Conservation (phyloP, 2,329 filamentous ascomycete species). For the Fusarium sp. region DNA sequence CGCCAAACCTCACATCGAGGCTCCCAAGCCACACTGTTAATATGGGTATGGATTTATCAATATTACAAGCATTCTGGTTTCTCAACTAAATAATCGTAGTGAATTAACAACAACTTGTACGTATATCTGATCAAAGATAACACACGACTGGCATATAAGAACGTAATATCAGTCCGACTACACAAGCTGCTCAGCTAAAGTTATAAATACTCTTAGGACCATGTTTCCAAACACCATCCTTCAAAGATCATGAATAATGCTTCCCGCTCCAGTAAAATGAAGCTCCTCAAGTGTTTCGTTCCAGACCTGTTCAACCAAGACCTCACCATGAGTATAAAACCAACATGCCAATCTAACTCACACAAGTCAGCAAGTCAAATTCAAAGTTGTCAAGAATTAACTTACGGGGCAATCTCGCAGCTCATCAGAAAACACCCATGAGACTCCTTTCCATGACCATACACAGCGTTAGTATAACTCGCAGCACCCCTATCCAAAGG, state of each 20-base stretch:
- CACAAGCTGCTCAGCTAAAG: no score
- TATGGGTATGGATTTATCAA: no score
- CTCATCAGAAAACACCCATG: slow-evolving; percentile 66
- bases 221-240: no score
- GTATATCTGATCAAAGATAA: no score
- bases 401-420: slow-evolving; percentile 53
- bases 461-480: slow-evolving; percentile 62
- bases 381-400: neutral
- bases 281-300: slow-evolving; percentile 35
- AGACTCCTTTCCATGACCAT: slow-evolving; percentile 61
- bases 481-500: slow-evolving; percentile 58
- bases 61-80: no score
- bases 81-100: no score
- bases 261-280: slow-evolving; percentile 2
- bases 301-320: slow-evolving; percentile 34
- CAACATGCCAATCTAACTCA: slow-evolving; percentile 27
- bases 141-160: no score
- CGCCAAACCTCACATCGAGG: neutral
- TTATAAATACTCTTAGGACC: no score
- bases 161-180: no score
- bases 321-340: slow-evolving; percentile 33
- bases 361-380: neutral
- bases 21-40: no score
- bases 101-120: no score
- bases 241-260: slow-evolving; percentile 44